Evolutionary conservation across 1,139 yeast genomes (phyloP).

Genomic region (Ashbya aceris): DNA sequence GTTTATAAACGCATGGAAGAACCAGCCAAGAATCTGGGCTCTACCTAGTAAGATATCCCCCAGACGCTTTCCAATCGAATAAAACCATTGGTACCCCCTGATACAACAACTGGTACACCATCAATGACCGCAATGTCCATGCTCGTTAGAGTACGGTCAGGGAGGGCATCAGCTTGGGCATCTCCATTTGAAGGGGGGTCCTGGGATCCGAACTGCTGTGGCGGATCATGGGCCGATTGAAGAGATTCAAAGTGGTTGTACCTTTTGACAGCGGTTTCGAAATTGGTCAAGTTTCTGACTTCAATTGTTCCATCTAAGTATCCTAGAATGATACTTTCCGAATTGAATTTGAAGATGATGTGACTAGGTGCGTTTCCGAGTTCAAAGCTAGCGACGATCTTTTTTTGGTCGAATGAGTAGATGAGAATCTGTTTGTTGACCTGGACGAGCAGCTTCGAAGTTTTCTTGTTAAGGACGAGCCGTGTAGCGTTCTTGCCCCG

Average conservation of each 20-base stretch:
- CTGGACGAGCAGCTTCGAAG: slow-evolving; percentile 24
- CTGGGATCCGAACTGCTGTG: background rate
- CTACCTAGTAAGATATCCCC: background rate
- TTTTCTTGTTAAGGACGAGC: slow-evolving; percentile 23
- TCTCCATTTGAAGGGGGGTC: slow-evolving; percentile 1
- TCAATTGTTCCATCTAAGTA: slow-evolving; percentile 20
- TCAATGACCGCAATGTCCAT: slow-evolving; percentile 9
- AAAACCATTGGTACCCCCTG: slow-evolving; percentile 16
- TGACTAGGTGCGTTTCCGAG: slow-evolving; percentile 15
- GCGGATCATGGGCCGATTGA: background rate
- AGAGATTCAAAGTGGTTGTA: slow-evolving; percentile 12
- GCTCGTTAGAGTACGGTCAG: slow-evolving; percentile 5
- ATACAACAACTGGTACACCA: slow-evolving; percentile 11
- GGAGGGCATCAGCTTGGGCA: slow-evolving; percentile 5
- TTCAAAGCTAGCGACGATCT: slow-evolving; percentile 15
- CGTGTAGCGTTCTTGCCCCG: slow-evolving; percentile 8
- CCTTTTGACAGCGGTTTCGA: slow-evolving; percentile 12
- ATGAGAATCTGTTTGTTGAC: slow-evolving; percentile 17
- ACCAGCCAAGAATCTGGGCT: too few relatives aligned
- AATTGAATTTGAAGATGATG: slow-evolving; percentile 16
- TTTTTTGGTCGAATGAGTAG: slow-evolving; percentile 28
- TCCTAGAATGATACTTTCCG: slow-evolving; percentile 20
- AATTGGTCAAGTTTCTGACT: slow-evolving; percentile 17
- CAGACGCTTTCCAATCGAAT: slow-evolving; percentile 9
- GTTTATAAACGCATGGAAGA: too few relatives aligned